Evolutionary conservation across 768 basidiomycete species (phyloP).

Genomic region (Boletellus sp.): DNA sequence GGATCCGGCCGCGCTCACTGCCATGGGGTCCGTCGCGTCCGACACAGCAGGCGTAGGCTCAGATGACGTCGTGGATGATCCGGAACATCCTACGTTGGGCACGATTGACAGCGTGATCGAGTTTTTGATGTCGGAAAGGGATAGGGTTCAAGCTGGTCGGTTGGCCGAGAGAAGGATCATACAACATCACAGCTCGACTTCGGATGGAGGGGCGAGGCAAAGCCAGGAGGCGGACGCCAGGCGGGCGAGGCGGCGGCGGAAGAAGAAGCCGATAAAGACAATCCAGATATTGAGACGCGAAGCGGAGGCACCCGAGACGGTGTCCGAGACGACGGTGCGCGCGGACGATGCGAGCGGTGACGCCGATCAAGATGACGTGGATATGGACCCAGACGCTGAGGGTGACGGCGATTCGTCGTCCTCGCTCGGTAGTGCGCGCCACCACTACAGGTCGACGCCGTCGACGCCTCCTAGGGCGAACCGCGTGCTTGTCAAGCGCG

Average conservation of each 20-base stretch:
- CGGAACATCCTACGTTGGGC: constrained; percentile 62
- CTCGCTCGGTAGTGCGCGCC: constrained; percentile 19
- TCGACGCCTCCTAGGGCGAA: constrained; percentile 31
- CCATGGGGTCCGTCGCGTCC: constrained; percentile 23
- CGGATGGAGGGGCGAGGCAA: constrained; percentile 37
- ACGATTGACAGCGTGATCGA: constrained; percentile 68
- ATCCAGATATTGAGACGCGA: constrained; percentile 28
- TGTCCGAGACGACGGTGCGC: constrained; percentile 22
- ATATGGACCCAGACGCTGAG: constrained; percentile 16
- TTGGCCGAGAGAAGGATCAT: constrained; percentile 26
- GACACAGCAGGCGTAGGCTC: constrained; percentile 25
- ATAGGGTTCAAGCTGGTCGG: constrained; percentile 46
- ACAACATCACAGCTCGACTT: constrained; percentile 31
- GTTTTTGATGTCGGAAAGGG: constrained; percentile 73
- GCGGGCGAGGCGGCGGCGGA: constrained; percentile 37
- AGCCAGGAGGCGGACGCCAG: constrained; percentile 38
- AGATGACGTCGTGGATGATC: constrained; percentile 22
- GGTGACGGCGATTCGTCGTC: constrained; percentile 27
- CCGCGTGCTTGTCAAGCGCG: constrained; percentile 19
- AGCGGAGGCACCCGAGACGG: constrained; percentile 16
- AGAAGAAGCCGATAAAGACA: constrained; percentile 33
- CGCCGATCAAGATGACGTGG: constrained; percentile 24
- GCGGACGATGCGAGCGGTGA: constrained; percentile 25
- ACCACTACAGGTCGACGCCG: constrained; percentile 23
- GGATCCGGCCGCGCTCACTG: constrained; percentile 23